Conservation (phyloP, 257 asterid genomes). For the Solanum rostratum region DNA sequence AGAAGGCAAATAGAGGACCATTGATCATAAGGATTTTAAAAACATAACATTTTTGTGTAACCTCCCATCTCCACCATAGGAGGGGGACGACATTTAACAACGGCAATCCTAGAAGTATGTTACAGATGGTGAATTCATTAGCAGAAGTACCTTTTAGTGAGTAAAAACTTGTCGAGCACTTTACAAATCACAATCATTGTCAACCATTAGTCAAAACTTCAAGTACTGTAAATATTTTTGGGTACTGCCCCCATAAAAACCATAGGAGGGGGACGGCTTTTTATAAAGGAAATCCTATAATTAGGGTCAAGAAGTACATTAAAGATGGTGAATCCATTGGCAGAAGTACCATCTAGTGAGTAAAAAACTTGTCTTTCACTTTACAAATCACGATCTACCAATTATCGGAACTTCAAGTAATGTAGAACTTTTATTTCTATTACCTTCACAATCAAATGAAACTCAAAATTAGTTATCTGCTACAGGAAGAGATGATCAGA, state of each 20-base stretch:
- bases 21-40: background rate
- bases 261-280: background rate
- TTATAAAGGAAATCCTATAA: background rate
- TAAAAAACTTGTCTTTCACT: background rate
- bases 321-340: background rate
- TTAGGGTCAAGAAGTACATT: background rate
- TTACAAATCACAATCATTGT: background rate
- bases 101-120: background rate
- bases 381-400: background rate
- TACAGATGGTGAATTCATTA: background rate
- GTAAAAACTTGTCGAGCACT: background rate
- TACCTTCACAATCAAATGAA: background rate
- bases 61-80: background rate
- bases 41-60: background rate
- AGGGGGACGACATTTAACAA: background rate
- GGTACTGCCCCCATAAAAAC: background rate
- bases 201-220: background rate
- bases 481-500: background rate
- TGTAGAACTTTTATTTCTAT: background rate
- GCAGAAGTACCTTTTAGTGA: background rate
- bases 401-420: background rate
- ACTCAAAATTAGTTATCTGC: background rate
- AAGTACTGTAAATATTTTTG: background rate
- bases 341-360: background rate
- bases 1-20: conserved; percentile 11